Evolutionary conservation across 805 yeast species (phyloP).

Genomic region (Starmera caribaea): DNA sequence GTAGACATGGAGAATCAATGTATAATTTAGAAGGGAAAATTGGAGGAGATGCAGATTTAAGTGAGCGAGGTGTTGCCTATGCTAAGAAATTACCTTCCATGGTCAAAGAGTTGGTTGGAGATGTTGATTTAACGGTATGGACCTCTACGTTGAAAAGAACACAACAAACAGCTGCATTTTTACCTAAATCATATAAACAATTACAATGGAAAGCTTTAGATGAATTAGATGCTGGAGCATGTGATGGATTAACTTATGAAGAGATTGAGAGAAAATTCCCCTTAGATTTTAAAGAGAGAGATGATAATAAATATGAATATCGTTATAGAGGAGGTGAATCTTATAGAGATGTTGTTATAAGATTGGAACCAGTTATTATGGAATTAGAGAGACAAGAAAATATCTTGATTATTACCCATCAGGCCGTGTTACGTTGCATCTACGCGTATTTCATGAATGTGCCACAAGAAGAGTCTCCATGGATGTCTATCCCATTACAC

Average conservation of each 20-base stretch:
- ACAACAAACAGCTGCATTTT: constrained; percentile 78
- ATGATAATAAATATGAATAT: constrained; percentile 91
- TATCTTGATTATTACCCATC: constrained; percentile 92
- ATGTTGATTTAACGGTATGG: constrained; percentile 79
- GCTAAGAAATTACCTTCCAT: constrained; percentile 74
- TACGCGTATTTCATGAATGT: constrained; percentile 98
- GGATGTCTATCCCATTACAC: constrained; percentile 98
- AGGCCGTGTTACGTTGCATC: constrained; percentile 91
- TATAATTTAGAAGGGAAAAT: constrained; percentile 90
- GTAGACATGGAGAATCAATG: constrained; percentile 92
- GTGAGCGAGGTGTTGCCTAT: constrained; percentile 77
- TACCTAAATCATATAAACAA: constrained; percentile 57
- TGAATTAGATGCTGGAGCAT: constrained; percentile 94
- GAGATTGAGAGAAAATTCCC: constrained; percentile 81
- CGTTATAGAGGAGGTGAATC: constrained; percentile 97
- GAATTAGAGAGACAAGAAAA: constrained; percentile 96
- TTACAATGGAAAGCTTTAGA: constrained; percentile 95
- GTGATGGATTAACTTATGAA: constrained; percentile 95
- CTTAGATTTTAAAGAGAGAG: constrained; percentile 92
- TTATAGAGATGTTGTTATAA: constrained; percentile 87
- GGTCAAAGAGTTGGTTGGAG: constrained; percentile 49
- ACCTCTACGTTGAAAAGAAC: constrained; percentile 88
- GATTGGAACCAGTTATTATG: constrained; percentile 97
- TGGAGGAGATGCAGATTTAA: constrained; percentile 87
- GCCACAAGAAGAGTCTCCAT: constrained; percentile 94